These are phyloP conservation scores for Quercus dentata DNA, from an alignment of 306 rosid genomes.

Conservation along the genomic window DNA sequence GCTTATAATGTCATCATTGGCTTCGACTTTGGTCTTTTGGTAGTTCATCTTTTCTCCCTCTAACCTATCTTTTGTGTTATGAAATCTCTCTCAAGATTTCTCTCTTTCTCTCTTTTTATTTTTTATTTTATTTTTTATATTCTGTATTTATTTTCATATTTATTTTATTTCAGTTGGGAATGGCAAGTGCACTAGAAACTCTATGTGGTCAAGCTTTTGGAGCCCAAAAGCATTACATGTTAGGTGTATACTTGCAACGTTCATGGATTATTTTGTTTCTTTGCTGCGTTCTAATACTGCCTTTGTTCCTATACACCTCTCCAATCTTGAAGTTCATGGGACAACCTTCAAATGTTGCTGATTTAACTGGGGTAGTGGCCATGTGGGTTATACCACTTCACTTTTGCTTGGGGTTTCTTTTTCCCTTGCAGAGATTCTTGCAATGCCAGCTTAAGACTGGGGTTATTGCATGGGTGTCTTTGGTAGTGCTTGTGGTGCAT, in stretches of 20 bases:
- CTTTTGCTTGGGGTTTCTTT: conserved; percentile 60
- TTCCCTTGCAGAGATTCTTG: conserved; percentile 60
- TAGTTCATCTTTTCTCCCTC: conserved; percentile 1
- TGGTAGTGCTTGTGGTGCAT: conserved; percentile 42
- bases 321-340: conserved; percentile 15
- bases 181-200: conserved; percentile 86
- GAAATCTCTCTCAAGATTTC: background rate
- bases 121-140: no score
- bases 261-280: conserved; percentile 67
- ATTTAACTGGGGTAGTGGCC: conserved; percentile 15
- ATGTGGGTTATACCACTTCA: conserved; percentile 61
- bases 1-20: conserved; percentile 59
- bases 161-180: conserved; percentile 52
- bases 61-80: background rate
- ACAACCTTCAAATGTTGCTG: conserved; percentile 9
- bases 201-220: conserved; percentile 91
- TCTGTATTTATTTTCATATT: background rate
- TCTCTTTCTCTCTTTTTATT: background rate
- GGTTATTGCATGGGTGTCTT: conserved; percentile 46
- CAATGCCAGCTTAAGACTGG: conserved; percentile 58
- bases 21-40: conserved; percentile 70
- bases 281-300: conserved; percentile 55
- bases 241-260: conserved; percentile 82
- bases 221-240: conserved; percentile 65
- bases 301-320: conserved; percentile 22